Conservation (phyloP, 2,329 filamentous ascomycete species). For the Periconia sp. region DNA sequence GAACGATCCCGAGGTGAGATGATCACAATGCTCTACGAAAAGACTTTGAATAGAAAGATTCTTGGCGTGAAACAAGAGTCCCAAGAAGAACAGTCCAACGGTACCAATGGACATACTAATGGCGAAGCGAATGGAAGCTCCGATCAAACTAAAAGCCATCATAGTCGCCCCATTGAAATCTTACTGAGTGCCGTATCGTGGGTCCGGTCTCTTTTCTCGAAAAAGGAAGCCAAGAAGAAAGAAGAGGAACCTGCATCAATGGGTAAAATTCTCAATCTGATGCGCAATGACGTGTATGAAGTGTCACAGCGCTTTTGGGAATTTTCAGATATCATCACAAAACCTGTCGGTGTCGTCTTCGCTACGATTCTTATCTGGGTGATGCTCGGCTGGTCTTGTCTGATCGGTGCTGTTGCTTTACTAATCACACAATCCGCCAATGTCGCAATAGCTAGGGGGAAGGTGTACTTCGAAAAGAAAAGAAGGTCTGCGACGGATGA, state of each 20-base stretch:
- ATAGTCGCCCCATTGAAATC: constrained; percentile 2
- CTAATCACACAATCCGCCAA: constrained; percentile 71
- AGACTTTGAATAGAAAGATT: constrained; percentile 68
- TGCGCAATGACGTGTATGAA: constrained; percentile 81
- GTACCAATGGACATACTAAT: constrained; percentile 13
- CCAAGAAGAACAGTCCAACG: constrained; percentile 27
- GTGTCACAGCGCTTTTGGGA: constrained; percentile 87
- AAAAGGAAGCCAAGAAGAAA: constrained; percentile 25
- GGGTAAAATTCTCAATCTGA: constrained; percentile 87
- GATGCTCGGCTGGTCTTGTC: constrained; percentile 77
- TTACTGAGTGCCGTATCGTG: constrained; percentile 10
- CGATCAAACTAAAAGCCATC: constrained; percentile 4
- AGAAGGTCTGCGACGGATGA: constrained; percentile 75
- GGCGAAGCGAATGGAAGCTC: constrained; percentile 13
- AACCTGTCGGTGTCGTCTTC: constrained; percentile 74
- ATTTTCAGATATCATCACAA: constrained; percentile 72
- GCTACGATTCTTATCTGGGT: constrained; percentile 74
- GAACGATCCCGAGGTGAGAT: constrained; percentile 83
- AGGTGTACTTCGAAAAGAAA: constrained; percentile 69
- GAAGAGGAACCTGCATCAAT: constrained; percentile 68
- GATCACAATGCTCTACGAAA: constrained; percentile 82
- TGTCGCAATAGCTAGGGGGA: constrained; percentile 63
- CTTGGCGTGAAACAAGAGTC: constrained; percentile 33
- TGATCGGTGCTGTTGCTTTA: constrained; percentile 72
- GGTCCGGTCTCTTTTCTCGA: constrained; percentile 19